These are phyloP conservation scores for Boeremia exigua DNA, from an alignment of 2,329 filamentous ascomycete genomes.

Conservation along the genomic window DNA sequence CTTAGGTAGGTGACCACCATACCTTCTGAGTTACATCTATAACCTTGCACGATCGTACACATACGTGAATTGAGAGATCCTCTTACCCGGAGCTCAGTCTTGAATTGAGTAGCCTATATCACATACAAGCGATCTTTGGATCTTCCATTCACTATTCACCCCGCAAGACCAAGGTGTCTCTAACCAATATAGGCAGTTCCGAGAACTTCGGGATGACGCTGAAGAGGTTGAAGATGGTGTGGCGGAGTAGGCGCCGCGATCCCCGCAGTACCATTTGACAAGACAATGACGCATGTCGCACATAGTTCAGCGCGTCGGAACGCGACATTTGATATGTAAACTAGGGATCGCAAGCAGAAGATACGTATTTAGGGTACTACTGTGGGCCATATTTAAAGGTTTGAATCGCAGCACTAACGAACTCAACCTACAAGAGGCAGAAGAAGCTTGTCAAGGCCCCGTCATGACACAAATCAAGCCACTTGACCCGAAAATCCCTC, in stretches of 20 bases:
- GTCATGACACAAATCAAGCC: slow-evolving; percentile 34
- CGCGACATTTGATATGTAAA: slow-evolving; percentile 1
- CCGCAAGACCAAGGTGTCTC: not conserved
- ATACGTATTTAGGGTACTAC: not conserved
- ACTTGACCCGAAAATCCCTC: slow-evolving; percentile 44
- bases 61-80: not conserved
- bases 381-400: not conserved
- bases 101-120: slow-evolving; percentile 1
- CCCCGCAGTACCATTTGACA: slow-evolving; percentile 3
- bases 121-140: not conserved
- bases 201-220: not conserved
- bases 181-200: not conserved
- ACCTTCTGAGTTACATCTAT: too few relatives aligned
- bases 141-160: not conserved
- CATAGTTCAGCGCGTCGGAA: not conserved
- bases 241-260: slow-evolving; percentile 6
- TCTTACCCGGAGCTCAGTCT: not conserved
- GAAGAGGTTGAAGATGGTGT: not conserved
- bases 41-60: not conserved
- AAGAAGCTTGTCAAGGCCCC: too few relatives aligned
- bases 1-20: too few relatives aligned
- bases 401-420: not conserved
- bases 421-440: not conserved
- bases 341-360: not conserved
- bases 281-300: slow-evolving; percentile 2